Evolutionary conservation across 495 filamentous ascomycete genomes (phyloP).

Genomic region (Acidiella bohemica): DNA sequence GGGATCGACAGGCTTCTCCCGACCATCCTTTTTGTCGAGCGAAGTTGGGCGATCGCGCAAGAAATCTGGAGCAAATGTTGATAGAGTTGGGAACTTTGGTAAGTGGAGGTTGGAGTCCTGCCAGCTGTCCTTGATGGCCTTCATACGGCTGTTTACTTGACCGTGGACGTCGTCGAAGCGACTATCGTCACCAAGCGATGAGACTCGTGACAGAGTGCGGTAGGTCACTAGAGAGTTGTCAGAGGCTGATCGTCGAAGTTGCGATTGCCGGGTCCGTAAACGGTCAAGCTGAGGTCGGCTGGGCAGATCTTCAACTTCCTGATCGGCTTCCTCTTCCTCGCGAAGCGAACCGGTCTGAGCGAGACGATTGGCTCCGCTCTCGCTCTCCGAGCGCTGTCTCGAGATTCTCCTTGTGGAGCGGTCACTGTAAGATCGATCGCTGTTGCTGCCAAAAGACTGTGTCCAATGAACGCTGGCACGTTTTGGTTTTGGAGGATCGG

Average conservation of each 20-base stretch:
- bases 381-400: slow-evolving; percentile 10
- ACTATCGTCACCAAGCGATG: slow-evolving; percentile 77
- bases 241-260: slow-evolving; percentile 51
- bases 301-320: not conserved
- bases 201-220: slow-evolving; percentile 52
- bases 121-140: slow-evolving; percentile 80
- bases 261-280: slow-evolving; percentile 4
- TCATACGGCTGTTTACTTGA: slow-evolving; percentile 73
- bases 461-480: not conserved
- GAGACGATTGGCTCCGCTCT: slow-evolving; percentile 16
- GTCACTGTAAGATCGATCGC: too few species aligned
- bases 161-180: slow-evolving; percentile 66
- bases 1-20: slow-evolving; percentile 5
- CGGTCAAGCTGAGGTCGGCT: not conserved
- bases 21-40: not conserved
- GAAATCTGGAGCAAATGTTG: slow-evolving; percentile 13
- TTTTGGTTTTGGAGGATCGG: not conserved
- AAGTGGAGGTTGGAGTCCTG: slow-evolving; percentile 65
- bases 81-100: slow-evolving; percentile 33
- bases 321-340: not conserved
- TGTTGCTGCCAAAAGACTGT: not conserved
- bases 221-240: slow-evolving; percentile 54
- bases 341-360: not conserved
- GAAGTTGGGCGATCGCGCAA: slow-evolving; percentile 10
- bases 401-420: slow-evolving; percentile 23